Evolutionary conservation across 164 flowering plant genomes (phyloP).

Genomic region (Nymphaea thermarum): DNA sequence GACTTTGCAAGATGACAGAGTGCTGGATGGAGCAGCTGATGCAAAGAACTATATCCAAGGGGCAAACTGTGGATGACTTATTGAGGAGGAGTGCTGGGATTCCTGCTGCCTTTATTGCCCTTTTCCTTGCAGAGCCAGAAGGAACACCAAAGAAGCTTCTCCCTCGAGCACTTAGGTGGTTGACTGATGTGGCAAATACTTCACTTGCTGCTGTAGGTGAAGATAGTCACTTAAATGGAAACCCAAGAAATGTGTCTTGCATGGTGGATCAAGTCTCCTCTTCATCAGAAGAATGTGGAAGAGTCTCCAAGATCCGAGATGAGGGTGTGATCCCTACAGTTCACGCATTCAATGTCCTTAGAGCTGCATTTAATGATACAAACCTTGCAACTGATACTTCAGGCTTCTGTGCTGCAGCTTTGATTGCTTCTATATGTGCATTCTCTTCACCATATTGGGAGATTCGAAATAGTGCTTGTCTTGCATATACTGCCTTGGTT

Average conservation of each 20-base stretch:
- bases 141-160: conserved; percentile 94
- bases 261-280: not conserved
- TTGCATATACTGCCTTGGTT: conserved; percentile 87
- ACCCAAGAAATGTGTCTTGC: not conserved
- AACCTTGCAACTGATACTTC: conserved; percentile 90
- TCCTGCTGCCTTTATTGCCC: conserved; percentile 90
- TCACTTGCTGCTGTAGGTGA: conserved; percentile 20
- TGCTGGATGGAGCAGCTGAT: conserved; percentile 96
- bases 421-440: conserved; percentile 70
- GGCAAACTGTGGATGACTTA: conserved; percentile 88
- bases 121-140: conserved; percentile 94
- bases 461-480: conserved; percentile 90
- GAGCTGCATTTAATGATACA: conserved; percentile 88
- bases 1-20: conserved; percentile 87
- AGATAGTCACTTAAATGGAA: not conserved
- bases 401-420: conserved; percentile 89
- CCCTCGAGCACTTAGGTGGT: conserved; percentile 78
- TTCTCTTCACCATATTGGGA: conserved; percentile 98
- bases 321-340: conserved; percentile 97
- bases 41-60: conserved; percentile 80
- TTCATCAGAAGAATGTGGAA: conserved; percentile 10
- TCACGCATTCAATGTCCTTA: conserved; percentile 92
- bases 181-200: conserved; percentile 57
- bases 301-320: conserved; percentile 63
- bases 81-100: conserved; percentile 97